A percentile compares a stretch with the other conserved stretches of the same genome.
phyloP scores from a whole-genome alignment of 257 asterid species.

The Nicotiana undulata region DNA sequence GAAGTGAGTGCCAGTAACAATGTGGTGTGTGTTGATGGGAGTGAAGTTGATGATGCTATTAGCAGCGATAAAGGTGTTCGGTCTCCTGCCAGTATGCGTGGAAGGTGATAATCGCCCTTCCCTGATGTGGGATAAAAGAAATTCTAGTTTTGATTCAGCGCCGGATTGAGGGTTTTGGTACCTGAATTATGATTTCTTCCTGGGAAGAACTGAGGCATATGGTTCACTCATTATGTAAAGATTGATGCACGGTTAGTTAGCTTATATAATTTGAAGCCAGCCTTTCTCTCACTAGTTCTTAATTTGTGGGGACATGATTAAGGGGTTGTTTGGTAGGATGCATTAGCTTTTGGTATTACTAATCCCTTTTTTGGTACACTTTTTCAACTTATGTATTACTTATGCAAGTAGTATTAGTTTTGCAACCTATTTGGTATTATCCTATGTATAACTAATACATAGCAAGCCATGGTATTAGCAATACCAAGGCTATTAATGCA shows the following conservation, averaged over 20 bases:
- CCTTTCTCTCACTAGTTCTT: background rate
- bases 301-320: too few relatives aligned
- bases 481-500: too few relatives aligned
- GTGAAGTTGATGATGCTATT: conserved; percentile 50
- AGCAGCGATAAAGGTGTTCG: conserved; percentile 57
- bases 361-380: too few relatives aligned
- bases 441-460: too few relatives aligned
- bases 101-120: conserved; percentile 39
- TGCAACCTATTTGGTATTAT: too few relatives aligned
- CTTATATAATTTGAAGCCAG: background rate
- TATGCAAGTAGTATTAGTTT: too few relatives aligned
- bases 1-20: conserved; percentile 16
- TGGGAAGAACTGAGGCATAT: background rate
- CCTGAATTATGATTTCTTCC: background rate
- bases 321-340: too few relatives aligned
- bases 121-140: background rate
- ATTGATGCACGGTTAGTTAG: conserved; percentile 6
- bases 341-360: too few relatives aligned
- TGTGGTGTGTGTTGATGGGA: conserved; percentile 5
- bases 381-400: too few relatives aligned
- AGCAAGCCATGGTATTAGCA: too few relatives aligned
- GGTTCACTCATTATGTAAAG: background rate
- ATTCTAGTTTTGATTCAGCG: background rate
- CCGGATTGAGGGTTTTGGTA: background rate
- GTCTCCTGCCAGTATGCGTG: conserved; percentile 56